Evolutionary conservation across 2,329 filamentous ascomycete species (phyloP).

Genomic region (Onygenales sp.): DNA sequence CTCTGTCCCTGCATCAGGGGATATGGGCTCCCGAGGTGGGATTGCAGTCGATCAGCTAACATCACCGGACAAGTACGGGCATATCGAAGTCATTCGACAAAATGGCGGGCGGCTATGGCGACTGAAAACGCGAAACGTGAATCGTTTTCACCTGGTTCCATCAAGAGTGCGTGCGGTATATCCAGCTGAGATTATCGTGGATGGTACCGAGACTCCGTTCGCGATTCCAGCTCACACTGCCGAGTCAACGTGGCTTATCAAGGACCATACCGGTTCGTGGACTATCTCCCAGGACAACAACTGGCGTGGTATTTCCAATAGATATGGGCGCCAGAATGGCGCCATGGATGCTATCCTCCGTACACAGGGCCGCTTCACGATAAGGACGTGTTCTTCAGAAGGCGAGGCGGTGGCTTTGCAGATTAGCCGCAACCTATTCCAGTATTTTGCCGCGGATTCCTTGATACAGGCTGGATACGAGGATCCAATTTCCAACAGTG

Average conservation of each 20-base stretch:
- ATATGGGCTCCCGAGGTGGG: slow-evolving; percentile 44
- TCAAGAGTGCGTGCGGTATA: slow-evolving; percentile 1
- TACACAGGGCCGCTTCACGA: slow-evolving; percentile 34
- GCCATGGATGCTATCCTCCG: slow-evolving; percentile 45
- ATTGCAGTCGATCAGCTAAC: slow-evolving; percentile 42
- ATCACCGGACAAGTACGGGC: slow-evolving; percentile 43
- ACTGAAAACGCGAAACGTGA: slow-evolving; percentile 36
- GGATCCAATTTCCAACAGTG: slow-evolving; percentile 1
- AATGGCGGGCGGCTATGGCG: slow-evolving; percentile 21
- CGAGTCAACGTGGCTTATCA: slow-evolving; percentile 18
- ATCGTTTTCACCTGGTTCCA: slow-evolving; percentile 26
- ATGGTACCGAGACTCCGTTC: slow-evolving; percentile 12
- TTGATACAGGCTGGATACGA: slow-evolving; percentile 19
- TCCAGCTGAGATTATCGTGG: slow-evolving; percentile 13
- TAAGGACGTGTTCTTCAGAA: slow-evolving; percentile 16
- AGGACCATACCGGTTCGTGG: slow-evolving; percentile 14
- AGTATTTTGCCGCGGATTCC: slow-evolving; percentile 49
- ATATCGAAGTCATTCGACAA: slow-evolving; percentile 31
- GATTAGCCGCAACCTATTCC: slow-evolving; percentile 47
- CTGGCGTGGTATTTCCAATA: slow-evolving; percentile 21
- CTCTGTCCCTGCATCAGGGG: slow-evolving; percentile 42
- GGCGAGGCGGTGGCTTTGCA: slow-evolving; percentile 38
- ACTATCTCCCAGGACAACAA: slow-evolving; percentile 9
- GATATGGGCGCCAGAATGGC: slow-evolving; percentile 42
- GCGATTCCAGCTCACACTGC: slow-evolving; percentile 6